Evolutionary conservation across 441 rosid genomes (phyloP), one percentile per base, ranked within the genome.

Genomic region (Euphorbia celastroides): DNA sequence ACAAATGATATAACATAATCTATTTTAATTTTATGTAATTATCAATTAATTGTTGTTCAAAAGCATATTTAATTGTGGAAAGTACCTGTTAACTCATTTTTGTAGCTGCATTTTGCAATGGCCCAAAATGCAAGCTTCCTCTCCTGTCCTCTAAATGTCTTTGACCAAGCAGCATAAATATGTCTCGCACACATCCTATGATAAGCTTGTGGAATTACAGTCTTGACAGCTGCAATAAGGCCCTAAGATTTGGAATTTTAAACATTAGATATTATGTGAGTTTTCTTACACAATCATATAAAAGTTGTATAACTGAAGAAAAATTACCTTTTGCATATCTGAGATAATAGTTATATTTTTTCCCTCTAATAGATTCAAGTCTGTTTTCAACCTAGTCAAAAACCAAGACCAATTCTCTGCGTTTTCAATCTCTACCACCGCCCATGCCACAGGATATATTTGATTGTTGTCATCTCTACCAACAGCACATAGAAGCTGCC

Each of bases 71-170:
- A n/a, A n/a, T n/a, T n/a, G n/a, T n/a, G n/a, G 9, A 34, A 4
- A 3, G 38, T 44, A 44, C 50, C 1, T 44, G 50, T 14, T 14
- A 44, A 44, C n/a, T 44, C n/a, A 14, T 44, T 44, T 17, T 6
- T 17, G 7, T 20, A 30, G 3, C 5, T 58, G 36, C 41, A 1
- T 10, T 58, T 58, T 30, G 42, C 41, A 58, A 30, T 6, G 2
- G 32, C 17, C 60, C 60, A 57, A 14, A 57, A 57, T 25, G 60
- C 34, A 13, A 25, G 4, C 42, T 58, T 58, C 62, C 25, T 58
- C 7, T 58, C 41, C 12, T 11, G 6, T 8, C 63, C 63, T 34
- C 16, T 19, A 20, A 22, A 60, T n/a, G 36, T 32, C 22, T 59
- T 59, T 8, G 7, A 20, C 63, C 63, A 60, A 0, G 17, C 3